These are phyloP conservation scores for Falciphora oryzae DNA, from an alignment of 2,329 filamentous ascomycete genomes.

Conservation along the genomic window DNA sequence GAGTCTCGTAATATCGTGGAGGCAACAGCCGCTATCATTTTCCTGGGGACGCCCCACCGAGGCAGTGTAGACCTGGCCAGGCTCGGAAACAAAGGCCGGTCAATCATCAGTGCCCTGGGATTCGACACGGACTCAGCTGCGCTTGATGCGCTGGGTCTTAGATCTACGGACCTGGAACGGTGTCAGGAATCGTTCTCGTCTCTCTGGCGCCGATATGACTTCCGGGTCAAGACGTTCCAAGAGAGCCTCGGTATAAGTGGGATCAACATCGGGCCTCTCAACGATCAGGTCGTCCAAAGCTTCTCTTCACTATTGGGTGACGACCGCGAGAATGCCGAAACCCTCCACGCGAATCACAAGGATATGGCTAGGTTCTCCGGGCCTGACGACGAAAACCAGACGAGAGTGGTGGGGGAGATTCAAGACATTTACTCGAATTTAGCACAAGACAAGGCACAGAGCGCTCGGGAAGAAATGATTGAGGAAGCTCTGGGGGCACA, in stretches of 20 bases:
- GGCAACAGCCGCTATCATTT: constrained; percentile 12
- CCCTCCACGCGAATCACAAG: constrained; percentile 16
- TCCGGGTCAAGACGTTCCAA: constrained; percentile 19
- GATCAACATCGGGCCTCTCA: constrained; percentile 11
- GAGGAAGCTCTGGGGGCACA: no score
- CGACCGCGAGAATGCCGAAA: constrained; percentile 15
- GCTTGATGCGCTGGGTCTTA: constrained; percentile 12
- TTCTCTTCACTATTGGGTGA: constrained; percentile 16
- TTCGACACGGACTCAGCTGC: constrained; percentile 12
- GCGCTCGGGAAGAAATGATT: no score
- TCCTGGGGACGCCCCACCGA: constrained; percentile 17
- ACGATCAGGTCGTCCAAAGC: constrained; percentile 17
- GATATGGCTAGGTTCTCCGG: constrained; percentile 16
- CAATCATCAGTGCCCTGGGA: constrained; percentile 4
- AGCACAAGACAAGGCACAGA: no score
- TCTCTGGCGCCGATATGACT: constrained; percentile 15
- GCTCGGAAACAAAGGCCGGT: constrained; percentile 8
- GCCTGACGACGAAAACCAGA: constrained; percentile 12
- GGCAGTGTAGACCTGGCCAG: constrained; percentile 14
- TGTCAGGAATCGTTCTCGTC: constrained; percentile 16
- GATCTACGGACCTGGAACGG: constrained; percentile 15
- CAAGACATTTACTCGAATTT: not conserved
- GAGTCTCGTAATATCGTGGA: constrained; percentile 9
- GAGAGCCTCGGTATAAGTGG: constrained; percentile 15
- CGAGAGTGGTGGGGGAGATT: constrained; percentile 12